Percentiles rank a stretch among this genome's conserved stretches.
phyloP scores from a whole-genome alignment of 495 filamentous ascomycete species.

The Penicillium silybi region DNA sequence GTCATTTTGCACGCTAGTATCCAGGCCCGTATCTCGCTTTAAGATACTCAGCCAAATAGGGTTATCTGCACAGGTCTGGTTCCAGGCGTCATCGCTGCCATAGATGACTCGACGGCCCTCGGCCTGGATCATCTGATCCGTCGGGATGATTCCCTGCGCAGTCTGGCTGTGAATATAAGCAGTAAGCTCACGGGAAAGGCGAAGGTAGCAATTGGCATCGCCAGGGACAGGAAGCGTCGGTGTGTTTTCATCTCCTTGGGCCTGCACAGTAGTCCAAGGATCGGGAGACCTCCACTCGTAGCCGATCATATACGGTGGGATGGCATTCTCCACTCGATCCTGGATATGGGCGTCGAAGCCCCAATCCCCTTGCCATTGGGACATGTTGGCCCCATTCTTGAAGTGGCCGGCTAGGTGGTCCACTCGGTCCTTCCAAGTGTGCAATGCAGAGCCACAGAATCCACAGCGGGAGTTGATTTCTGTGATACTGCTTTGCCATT shows the following conservation, averaged over 20 bases:
- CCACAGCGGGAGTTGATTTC: constrained; percentile 71
- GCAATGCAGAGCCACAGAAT: constrained; percentile 62
- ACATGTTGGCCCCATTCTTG: constrained; percentile 68
- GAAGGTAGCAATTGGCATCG: constrained; percentile 42
- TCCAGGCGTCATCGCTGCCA: constrained; percentile 63
- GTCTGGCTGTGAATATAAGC: constrained; percentile 50
- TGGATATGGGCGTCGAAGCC: constrained; percentile 67
- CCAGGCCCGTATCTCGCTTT: constrained; percentile 60
- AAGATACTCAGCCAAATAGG: constrained; percentile 59
- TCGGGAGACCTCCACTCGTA: constrained; percentile 36
- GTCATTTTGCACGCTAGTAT: constrained; percentile 28
- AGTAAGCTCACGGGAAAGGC: constrained; percentile 57
- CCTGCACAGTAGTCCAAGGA: constrained; percentile 31
- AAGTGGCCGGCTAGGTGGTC: constrained; percentile 74
- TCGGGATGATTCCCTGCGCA: constrained; percentile 48
- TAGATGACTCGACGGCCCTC: constrained; percentile 64
- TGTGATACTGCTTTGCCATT: constrained; percentile 69
- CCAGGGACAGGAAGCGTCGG: constrained; percentile 25
- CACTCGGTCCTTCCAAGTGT: constrained; percentile 67
- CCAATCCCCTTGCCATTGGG: constrained; percentile 77
- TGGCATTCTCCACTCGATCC: constrained; percentile 67
- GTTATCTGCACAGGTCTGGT: constrained; percentile 69
- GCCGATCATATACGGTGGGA: constrained; percentile 57
- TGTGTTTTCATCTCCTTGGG: constrained; percentile 11
- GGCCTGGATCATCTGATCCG: constrained; percentile 58